Base-by-base conservation (phyloP, 1,284 basidiomycete species). In the Naganishia sp. region DNA sequence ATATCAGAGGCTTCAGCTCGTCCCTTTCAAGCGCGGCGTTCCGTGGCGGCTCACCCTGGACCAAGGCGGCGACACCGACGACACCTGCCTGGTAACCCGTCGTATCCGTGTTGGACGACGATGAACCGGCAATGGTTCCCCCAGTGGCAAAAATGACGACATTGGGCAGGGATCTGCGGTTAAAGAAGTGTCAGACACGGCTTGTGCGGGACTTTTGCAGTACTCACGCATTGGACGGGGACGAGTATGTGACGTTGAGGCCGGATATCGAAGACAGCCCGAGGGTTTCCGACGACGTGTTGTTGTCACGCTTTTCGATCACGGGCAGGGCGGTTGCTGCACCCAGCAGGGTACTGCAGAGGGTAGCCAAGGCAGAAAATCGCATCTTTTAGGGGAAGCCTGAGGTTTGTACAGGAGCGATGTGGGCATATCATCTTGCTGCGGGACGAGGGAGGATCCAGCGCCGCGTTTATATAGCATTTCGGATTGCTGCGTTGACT, bases 111-210 rank as follows among this genome's bases (percentile, higher is more conserved):
- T 61, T 55, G 13, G 66, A 39, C 15, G 70, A 52, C 1, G 67
- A 67, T 3, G 67, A 57, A 10, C 73, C 74, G 5, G 72, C 74
- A 35, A 75, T 75, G 1, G 72, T 75, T 0, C 73, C 73, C 9
- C 72, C 72, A 25, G 71, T 73, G n/a, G 72, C 71, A 35, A 73
- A 63, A 54, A 73, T 73, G 56, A 71, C 67, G 2, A 70, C 68
- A 45, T 61, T 64, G 21, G 72, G 72, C 6, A 73, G 65, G 7
- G 72, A 70, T 21, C 69, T 70, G 43, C 13, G n/a, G 3, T 15
- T 10, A 17, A 17, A 39, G 5, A 25, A 7, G 15, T 23, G 23
- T 31, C 42, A 28, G 18, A 18, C 11, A 18, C 41, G 23, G 25
- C 15, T 60, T 21, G 6, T 32, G n/a, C 1, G 10, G 47, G 28